A percentile compares a stretch with the other conserved stretches of the same genome.
These are phyloP conservation scores for Globisporangium mamillatum DNA, from an alignment of 352 stramenopile species.

Conservation along the genomic window DNA sequence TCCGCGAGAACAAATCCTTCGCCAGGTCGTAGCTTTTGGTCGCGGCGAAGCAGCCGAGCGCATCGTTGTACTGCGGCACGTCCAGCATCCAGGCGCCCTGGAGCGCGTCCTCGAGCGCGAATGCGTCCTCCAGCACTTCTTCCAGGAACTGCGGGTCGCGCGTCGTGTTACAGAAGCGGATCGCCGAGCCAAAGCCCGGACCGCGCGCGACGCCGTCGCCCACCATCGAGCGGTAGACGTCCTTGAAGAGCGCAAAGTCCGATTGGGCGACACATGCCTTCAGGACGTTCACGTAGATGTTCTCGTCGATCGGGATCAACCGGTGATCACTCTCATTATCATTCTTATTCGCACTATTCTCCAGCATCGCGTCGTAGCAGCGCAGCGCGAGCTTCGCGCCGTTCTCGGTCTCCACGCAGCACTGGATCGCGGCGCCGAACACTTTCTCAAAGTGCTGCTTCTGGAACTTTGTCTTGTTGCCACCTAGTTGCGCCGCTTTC, in stretches of 20 bases:
- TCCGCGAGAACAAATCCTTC: slow-evolving; percentile 60
- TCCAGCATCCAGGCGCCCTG: slow-evolving; percentile 51
- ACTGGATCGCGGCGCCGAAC: slow-evolving; percentile 71
- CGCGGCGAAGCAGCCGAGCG: slow-evolving; percentile 61
- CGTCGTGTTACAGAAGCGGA: slow-evolving; percentile 54
- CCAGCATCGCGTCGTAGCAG: slow-evolving; percentile 38
- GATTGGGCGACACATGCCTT: slow-evolving; percentile 41
- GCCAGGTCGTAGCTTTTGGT: slow-evolving; percentile 45
- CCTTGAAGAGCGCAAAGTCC: slow-evolving; percentile 40
- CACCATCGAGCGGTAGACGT: slow-evolving; percentile 58
- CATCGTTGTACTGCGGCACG: slow-evolving; percentile 77
- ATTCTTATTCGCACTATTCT: background rate
- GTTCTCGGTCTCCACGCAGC: slow-evolving; percentile 34
- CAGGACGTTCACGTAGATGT: slow-evolving; percentile 78
- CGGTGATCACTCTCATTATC: slow-evolving; percentile 5
- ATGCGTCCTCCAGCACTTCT: slow-evolving; percentile 57
- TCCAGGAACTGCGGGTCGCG: slow-evolving; percentile 54
- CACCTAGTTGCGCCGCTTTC: background rate
- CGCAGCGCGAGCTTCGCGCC: slow-evolving; percentile 49
- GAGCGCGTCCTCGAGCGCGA: slow-evolving; percentile 38
- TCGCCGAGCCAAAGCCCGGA: slow-evolving; percentile 62
- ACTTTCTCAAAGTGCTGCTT: slow-evolving; percentile 42
- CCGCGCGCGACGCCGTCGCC: slow-evolving; percentile 43
- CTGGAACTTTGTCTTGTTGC: slow-evolving; percentile 6
- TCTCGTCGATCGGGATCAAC: slow-evolving; percentile 49